Conservation (phyloP, 768 basidiomycete species). For the Antrodiella citrinella region DNA sequence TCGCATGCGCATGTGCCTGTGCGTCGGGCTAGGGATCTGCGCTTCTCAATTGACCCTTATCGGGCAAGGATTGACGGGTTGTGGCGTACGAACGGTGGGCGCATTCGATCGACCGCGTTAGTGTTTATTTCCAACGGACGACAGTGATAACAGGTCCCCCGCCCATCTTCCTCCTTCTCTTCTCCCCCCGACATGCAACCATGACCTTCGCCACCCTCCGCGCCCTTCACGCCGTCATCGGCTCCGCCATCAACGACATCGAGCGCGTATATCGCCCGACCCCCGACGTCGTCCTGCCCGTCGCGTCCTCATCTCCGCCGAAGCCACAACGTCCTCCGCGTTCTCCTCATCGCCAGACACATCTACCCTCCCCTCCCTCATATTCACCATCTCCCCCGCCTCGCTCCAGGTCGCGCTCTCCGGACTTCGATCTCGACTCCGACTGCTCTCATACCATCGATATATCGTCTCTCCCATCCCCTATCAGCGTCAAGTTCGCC, state of each 20-base stretch:
- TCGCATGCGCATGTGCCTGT: too few relatives aligned
- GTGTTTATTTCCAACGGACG: neutral
- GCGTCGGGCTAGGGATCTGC: neutral
- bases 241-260: conserved; percentile 61
- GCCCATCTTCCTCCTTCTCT: neutral
- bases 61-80: neutral
- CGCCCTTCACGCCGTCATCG: conserved; percentile 57
- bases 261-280: conserved; percentile 40
- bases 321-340: neutral
- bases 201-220: conserved; percentile 58
- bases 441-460: neutral
- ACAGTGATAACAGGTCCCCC: neutral
- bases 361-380: neutral
- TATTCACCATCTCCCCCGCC: neutral
- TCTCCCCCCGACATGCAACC: neutral
- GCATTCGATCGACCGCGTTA: neutral
- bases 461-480: neutral
- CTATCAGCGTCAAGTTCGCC: neutral
- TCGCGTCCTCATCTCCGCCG: conserved; percentile 5
- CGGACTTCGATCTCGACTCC: neutral
- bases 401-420: neutral
- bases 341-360: neutral
- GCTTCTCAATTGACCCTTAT: neutral
- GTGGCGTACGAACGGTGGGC: neutral
- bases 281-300: conserved; percentile 1